Base-by-base conservation (phyloP, 257 asterid genomes). In the Linaria vulgaris region DNA sequence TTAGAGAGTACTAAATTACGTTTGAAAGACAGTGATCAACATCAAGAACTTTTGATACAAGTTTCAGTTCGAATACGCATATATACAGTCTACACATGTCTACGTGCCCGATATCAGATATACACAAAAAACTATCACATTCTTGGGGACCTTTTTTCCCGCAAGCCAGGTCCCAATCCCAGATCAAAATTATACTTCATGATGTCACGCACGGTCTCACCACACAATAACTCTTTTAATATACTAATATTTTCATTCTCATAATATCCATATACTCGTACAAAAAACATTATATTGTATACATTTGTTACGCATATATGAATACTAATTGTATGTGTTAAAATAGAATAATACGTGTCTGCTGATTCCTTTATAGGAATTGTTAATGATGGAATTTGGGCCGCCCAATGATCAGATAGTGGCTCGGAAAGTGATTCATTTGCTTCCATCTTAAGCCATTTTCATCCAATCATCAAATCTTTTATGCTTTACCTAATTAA, bases 361-460 rank as follows among this genome's bases (percentile, higher is more conserved):
- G 71, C 48, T 12, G 67, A 61, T 72, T 64, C 70, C 60, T 67
- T 66, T 16, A 53, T 65, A 73, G 63, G 47, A 74, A 64, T 59
- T 53, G 76, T 70, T 53, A 62, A 66, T 46, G 59, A 75, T 61
- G 73, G 59, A 64, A 54, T 74, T 51, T 54, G 61, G 55, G 82
- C 68, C 74, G 79, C 69, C 83, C 88, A 85, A 80, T 34, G 41
- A 34, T 74, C 69, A 53, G 56, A 72, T 65, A 69, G 69, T 74
- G 85, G 72, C 23, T 60, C 63, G 70, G 61, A 84, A 81, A 67
- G 80, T 67, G 79, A 80, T 74, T 79, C 82, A 72, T 71, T 86
- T 72, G 88, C 95, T 83, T 86, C 88, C 79, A n/a, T 62, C 77
- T 83, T 81, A 83, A 86, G 95, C 95, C 88, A 83, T 65, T 76